phyloP scores from a whole-genome alignment of 495 filamentous ascomycete species.

The Jackrogersella minutella region DNA sequence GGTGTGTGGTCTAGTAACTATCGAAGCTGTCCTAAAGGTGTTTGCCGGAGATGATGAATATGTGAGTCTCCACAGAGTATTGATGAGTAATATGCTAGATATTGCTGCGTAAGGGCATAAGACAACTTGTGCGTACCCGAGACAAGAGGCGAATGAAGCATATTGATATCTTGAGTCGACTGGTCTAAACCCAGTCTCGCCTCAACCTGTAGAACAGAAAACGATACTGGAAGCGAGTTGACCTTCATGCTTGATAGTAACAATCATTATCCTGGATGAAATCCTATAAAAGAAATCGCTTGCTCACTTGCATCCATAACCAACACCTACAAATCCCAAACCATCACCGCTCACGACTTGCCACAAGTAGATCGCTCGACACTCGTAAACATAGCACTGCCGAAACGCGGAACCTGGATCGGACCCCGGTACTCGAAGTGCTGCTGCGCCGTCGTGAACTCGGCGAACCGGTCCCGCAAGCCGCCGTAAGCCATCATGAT shows the following conservation, averaged over 20 bases:
- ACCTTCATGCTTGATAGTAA: not conserved
- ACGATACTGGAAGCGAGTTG: too few relatives aligned
- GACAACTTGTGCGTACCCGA: not conserved
- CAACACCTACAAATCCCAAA: not conserved
- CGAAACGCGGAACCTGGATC: not conserved
- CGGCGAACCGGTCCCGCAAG: slow-evolving; percentile 12
- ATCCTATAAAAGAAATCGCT: not conserved
- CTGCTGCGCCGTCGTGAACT: slow-evolving; percentile 1
- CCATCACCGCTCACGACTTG: not conserved
- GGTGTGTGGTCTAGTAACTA: too few relatives aligned
- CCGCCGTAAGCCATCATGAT: slow-evolving; percentile 12
- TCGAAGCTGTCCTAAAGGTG: too few relatives aligned
- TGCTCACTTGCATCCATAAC: not conserved
- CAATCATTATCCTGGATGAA: not conserved
- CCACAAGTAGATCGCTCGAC: slow-evolving; percentile 5
- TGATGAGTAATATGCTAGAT: not conserved
- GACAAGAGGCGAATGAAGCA: not conserved
- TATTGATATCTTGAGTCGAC: not conserved
- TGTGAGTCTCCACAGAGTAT: too few relatives aligned
- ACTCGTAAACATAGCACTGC: not conserved
- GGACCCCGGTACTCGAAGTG: slow-evolving; percentile 14
- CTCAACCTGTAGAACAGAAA: not conserved
- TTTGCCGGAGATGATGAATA: too few relatives aligned
- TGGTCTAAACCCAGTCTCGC: not conserved
- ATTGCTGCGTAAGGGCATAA: not conserved